Conservation (phyloP, 768 basidiomycete species). For the Mycena sanguinolenta region DNA sequence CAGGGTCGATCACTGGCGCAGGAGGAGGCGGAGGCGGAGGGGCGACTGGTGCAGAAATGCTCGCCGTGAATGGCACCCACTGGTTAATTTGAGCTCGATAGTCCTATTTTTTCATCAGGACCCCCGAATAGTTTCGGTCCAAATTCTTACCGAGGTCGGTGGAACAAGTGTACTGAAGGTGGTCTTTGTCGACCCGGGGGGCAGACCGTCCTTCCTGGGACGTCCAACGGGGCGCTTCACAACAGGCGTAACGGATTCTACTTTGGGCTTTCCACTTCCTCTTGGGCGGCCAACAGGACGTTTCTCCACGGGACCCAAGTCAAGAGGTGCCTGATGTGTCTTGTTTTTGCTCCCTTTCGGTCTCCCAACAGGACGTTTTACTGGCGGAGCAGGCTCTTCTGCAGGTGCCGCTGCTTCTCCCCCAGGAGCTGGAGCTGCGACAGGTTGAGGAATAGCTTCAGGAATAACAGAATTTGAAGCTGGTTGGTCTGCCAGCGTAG, state of each 20-base stretch:
- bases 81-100: constrained; percentile 12
- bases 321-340: constrained; percentile 22
- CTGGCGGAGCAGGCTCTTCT: constrained; percentile 3
- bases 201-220: constrained; percentile 85
- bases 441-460: not conserved
- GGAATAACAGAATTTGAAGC: not conserved
- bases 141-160: constrained; percentile 10
- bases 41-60: constrained; percentile 36
- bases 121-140: not conserved
- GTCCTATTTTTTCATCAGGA: not conserved
- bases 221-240: constrained; percentile 82
- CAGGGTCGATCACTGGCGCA: constrained; percentile 63
- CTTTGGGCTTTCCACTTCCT: constrained; percentile 82
- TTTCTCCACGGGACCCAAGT: constrained; percentile 55
- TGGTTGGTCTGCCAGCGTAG: constrained; percentile 6
- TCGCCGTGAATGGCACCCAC: constrained; percentile 27
- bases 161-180: constrained; percentile 15
- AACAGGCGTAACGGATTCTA: constrained; percentile 53
- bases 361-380: constrained; percentile 23
- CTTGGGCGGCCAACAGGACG: constrained; percentile 84
- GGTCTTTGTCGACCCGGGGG: constrained; percentile 67
- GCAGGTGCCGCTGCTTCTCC: not conserved
- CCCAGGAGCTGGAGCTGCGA: not conserved
- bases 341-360: constrained; percentile 38
- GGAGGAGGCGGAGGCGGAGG: constrained; percentile 49